Evolutionary conservation across 2,329 filamentous ascomycete species (phyloP).

Genomic region (Aureobasidium zeae): DNA sequence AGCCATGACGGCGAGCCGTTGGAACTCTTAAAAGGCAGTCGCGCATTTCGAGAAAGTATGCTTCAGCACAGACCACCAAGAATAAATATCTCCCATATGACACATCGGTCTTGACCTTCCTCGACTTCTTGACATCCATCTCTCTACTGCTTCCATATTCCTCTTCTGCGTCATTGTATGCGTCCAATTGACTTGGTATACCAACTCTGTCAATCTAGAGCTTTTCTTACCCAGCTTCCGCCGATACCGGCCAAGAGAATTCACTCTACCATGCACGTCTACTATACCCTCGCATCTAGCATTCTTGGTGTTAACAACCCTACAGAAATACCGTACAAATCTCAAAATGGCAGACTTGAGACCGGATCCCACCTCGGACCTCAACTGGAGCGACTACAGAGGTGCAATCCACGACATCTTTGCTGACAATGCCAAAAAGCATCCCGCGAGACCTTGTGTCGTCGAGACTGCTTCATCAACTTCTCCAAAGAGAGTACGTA

Average conservation of each 20-base stretch:
- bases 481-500: constrained; percentile 24
- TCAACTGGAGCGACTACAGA: constrained; percentile 57
- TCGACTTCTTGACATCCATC: neutral
- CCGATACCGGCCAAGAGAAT: constrained; percentile 12
- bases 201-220: neutral
- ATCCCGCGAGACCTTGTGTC: constrained; percentile 61
- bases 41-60: neutral
- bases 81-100: constrained; percentile 8
- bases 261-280: neutral
- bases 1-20: constrained; percentile 1
- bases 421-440: constrained; percentile 52
- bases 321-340: neutral
- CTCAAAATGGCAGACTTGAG: constrained; percentile 26
- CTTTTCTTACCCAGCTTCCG: neutral
- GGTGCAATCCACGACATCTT: constrained; percentile 66
- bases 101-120: constrained; percentile 10
- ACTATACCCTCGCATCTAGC: neutral
- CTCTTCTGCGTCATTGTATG: neutral
- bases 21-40: neutral
- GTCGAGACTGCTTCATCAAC: constrained; percentile 52
- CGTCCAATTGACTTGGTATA: neutral
- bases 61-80: constrained; percentile 1
- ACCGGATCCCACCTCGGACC: constrained; percentile 58
- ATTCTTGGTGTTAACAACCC: neutral
- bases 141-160: neutral